Base-by-base conservation (phyloP, 805 yeast genomes). In the Komagataella mondaviorum region DNA sequence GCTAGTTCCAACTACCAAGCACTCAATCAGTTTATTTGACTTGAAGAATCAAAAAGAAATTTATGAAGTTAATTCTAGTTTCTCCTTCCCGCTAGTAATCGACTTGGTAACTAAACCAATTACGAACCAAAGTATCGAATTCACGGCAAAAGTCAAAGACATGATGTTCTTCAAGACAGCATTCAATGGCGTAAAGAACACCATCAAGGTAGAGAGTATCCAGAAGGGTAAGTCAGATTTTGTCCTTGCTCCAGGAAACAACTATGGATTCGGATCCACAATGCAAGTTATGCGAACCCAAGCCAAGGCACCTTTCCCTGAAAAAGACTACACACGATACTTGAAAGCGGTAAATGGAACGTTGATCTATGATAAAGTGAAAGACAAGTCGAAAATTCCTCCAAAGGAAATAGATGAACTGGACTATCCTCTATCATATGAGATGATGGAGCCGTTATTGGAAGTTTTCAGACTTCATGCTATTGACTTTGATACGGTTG, bases 141-240 rank as follows among this genome's bases (percentile, higher is more conserved):
- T 59, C 53, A 55, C 58, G 10, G 70, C 66, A n/a, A 57, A 57
- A 20, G 52, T 69, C 6, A 62, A 61, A 12, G 59, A 64, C 43
- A 55, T 52, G 7, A 48, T 56, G 49, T 53, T 56, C 30, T 53
- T 54, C 10, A 30, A 56, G 49, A 52, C 57, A 47, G 10, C 50
- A 45, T 47, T 59, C 16, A 51, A 63, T 54, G 63, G 65, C 47
- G 17, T 10, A 30, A 30, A 54, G 18, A 46, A 53, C 44, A 51
- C 63, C 4, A 50, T 69, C 51, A 55, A 62, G 8, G 54, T 67
- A 23, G 51, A 55, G 23, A 60, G 63, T 6, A 54, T 55, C 22
- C 79, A 76, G 55, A 68, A 70, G 47, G 82, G 81, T 20, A 66
- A 74, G 2, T 73, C 81, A 0, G 54, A 55, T 6, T 75, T 63